Evolutionary conservation across 352 stramenopile species (phyloP).

Genomic region (Globisporangium perplexum): DNA sequence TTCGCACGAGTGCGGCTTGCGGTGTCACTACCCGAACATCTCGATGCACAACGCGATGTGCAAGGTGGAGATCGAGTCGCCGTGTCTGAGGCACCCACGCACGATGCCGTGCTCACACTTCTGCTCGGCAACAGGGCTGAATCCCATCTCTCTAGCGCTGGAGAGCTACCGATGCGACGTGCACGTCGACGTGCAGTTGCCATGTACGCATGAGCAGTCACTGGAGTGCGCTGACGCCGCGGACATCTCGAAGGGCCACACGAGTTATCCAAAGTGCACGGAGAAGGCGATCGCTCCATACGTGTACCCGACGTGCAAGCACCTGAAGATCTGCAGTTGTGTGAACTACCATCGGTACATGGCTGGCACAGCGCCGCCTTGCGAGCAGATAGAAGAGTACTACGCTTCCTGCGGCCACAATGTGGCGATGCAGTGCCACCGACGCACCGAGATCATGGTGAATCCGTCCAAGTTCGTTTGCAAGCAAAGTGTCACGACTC

Average conservation of each 20-base stretch:
- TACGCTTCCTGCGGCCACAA: constrained; percentile 59
- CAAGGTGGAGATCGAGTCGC: constrained; percentile 49
- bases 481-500: constrained; percentile 40
- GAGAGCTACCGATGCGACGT: constrained; percentile 49
- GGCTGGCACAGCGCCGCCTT: constrained; percentile 32
- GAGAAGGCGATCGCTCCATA: constrained; percentile 54
- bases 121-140: constrained; percentile 16
- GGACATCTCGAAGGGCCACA: constrained; percentile 27
- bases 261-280: constrained; percentile 45
- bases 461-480: constrained; percentile 34
- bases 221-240: constrained; percentile 43
- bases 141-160: constrained; percentile 36
- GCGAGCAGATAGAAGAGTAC: constrained; percentile 54
- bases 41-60: constrained; percentile 57
- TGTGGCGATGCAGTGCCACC: constrained; percentile 53
- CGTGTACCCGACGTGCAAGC: constrained; percentile 68
- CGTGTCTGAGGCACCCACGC: constrained; percentile 48
- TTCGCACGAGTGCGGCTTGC: constrained; percentile 56
- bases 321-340: constrained; percentile 56
- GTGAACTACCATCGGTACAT: constrained; percentile 54
- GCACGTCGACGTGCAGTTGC: constrained; percentile 46
- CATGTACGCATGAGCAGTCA: constrained; percentile 52
- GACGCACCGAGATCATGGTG: constrained; percentile 26
- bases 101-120: constrained; percentile 47
- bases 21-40: constrained; percentile 65